Conservation (phyloP, 345 rosid genomes). For the Kandelia obovata region DNA sequence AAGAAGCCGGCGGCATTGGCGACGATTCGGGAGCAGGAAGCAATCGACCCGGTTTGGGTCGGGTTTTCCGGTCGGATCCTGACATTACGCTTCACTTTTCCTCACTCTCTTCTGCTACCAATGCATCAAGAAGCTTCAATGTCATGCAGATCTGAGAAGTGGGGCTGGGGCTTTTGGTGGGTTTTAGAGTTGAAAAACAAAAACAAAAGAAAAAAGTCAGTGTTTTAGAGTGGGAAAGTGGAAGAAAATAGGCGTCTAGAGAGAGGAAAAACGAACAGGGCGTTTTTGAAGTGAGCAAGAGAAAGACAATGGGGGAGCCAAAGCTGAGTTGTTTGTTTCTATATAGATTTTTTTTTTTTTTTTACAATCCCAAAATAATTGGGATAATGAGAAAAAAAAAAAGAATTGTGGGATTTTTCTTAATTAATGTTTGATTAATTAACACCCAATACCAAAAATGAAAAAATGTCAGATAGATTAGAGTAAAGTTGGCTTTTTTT, state of each 20-base stretch:
- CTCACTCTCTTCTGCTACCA: not conserved
- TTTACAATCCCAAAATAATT: not conserved
- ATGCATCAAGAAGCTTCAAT: not conserved
- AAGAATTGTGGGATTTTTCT: too few relatives aligned
- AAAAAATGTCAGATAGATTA: too few relatives aligned
- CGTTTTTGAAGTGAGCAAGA: not conserved
- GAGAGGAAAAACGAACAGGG: not conserved
- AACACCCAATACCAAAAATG: too few relatives aligned
- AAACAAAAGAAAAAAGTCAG: not conserved
- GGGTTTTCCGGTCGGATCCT: slow-evolving; percentile 59
- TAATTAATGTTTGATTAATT: too few relatives aligned
- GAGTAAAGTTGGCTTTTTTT: too few relatives aligned
- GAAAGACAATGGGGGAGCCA: slow-evolving; percentile 10
- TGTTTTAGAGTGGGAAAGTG: slow-evolving; percentile 1
- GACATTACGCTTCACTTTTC: slow-evolving; percentile 47
- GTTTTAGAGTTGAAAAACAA: not conserved
- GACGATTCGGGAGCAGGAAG: slow-evolving; percentile 72
- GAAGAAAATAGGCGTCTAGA: not conserved
- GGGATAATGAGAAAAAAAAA: slow-evolving; percentile 2
- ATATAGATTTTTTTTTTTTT: not conserved
- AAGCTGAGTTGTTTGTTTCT: slow-evolving; percentile 25
- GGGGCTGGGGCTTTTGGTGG: slow-evolving; percentile 18
- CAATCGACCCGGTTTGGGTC: slow-evolving; percentile 67
- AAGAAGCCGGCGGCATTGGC: slow-evolving; percentile 81
- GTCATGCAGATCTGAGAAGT: slow-evolving; percentile 27